Evolutionary conservation across 176 grass and related monocot genomes (phyloP), one percentile per base, ranked within the genome.

Genomic region (Zizania latifolia): DNA sequence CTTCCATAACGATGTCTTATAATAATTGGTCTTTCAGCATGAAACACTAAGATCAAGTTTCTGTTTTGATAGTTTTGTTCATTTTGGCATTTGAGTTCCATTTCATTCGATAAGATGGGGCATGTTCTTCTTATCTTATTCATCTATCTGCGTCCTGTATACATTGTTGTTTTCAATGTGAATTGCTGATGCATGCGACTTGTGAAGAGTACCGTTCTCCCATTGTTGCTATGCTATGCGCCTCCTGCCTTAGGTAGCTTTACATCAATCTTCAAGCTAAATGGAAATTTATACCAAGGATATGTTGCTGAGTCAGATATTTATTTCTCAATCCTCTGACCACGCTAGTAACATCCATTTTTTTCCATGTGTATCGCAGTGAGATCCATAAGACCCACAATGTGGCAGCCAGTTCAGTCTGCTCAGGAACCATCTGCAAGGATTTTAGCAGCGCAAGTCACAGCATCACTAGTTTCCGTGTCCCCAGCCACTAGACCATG

Each of bases 351-450:
- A 81, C 53, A 15, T 3, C 61, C 13, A 40, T 3, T 45, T 75
- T 74, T 29, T 64, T 22, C 56, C 48, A 60, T 70, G 6, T 35
- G 60, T 48, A 10, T 13, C 58, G 48, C 79, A 88, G 87, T 45
- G 70, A 78, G 71, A 74, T 85, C 43, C 67, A 46, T 0, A 19
- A 28, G 50, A n/a, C 68, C 33, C 62, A 11, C 28, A 56, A 38
- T 36, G 38, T 14, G 16, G n/a, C 92, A 72, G 36, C 58, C 58
- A 65, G 36, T 35, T 68, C 85, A 74, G 22, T 58, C 54, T 77
- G 86, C 62, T 72, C 83, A 29, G 63, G 64, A 80, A 58, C 46
- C 70, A 60, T 33, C 17, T 7, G 34, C 71, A 65, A 65, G 83
- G 58, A 46, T 56, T 34, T 65, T 36, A 29, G 62, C n/a, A 21